Evolutionary conservation across 805 yeast genomes (phyloP), one percentile per base, ranked within the genome.

Genomic region (Diddensiella caesifluorescens): DNA sequence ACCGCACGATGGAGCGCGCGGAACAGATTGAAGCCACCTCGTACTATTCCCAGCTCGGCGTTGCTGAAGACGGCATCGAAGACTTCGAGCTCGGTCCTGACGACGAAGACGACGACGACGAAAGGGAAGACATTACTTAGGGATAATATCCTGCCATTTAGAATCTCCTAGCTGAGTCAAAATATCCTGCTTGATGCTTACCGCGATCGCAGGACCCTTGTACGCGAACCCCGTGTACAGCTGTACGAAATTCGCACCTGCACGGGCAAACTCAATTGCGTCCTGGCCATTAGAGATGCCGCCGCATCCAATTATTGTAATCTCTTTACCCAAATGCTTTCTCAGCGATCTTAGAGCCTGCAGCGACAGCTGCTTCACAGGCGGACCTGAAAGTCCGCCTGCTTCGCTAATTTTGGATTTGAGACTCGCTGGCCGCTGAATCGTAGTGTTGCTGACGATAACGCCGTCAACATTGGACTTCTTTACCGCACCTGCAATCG

Each of bases 331-430:
- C 27, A 95, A 75, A 57, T 83, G 73, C 53, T 83, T 80, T 44
- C 92, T 78, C 52, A 90, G 77, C 1, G 74, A 64, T 46, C 71
- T 74, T 52, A 90, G 69, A 0, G 95, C 92, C 48, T 76, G 66
- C 45, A 90, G 67, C 1, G 95, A 70, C 39, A 77, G 69, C 35
- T 86, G 89, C 62, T 89, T 90, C 42, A 90, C 70, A 13, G 97
- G 97, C 44, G 75, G 74, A n/a, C 97, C 97, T 0, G 95, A 84
- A 29, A 90, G 73, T 1, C 97, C 97, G 45, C 97, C 97, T 2
- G 79, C 64, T 62, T 88, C 83, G 13, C 22, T n/a, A 4, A 33
- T 16, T 16, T 68, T 63, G 5, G 89, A 76, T 31, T 72, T 67
- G 54, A 89, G 67, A 3, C 59, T 51, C 0, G 68, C 67, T 7